These are phyloP conservation scores for Colletotrichum scovillei DNA, from an alignment of 2,329 filamentous ascomycete species.

Conservation along the genomic window DNA sequence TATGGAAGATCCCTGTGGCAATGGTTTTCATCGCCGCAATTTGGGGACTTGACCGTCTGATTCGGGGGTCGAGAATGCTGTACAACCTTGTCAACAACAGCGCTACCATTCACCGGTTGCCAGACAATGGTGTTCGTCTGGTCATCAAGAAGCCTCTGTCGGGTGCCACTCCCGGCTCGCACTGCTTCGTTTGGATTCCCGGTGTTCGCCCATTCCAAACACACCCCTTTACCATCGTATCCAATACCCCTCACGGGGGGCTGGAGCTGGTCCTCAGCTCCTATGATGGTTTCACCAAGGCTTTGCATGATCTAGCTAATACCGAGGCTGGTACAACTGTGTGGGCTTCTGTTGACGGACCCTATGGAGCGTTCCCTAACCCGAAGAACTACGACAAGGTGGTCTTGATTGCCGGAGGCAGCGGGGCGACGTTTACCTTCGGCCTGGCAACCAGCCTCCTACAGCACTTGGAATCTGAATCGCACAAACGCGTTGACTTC, in stretches of 20 bases:
- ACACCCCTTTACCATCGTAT: conserved; percentile 47
- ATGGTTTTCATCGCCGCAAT: conserved; percentile 44
- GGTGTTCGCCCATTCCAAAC: conserved; percentile 48
- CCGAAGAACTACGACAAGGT: conserved; percentile 64
- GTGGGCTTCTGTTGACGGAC: conserved; percentile 65
- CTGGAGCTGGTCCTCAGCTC: conserved; percentile 69
- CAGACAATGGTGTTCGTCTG: conserved; percentile 45
- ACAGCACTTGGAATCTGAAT: neutral
- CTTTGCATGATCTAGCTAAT: conserved; percentile 62
- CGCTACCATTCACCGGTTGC: conserved; percentile 41
- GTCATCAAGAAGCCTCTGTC: conserved; percentile 44
- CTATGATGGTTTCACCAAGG: conserved; percentile 68
- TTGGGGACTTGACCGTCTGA: conserved; percentile 45
- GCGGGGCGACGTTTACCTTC: neutral
- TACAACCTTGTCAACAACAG: conserved; percentile 44
- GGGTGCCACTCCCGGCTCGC: conserved; percentile 47
- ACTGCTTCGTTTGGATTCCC: conserved; percentile 49
- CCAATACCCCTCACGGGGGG: conserved; percentile 51
- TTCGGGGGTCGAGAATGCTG: conserved; percentile 42
- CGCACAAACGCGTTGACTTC: neutral
- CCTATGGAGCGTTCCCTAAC: conserved; percentile 67
- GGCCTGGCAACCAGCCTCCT: neutral
- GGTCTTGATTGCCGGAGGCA: conserved; percentile 64
- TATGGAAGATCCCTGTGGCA: conserved; percentile 49
- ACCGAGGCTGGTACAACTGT: conserved; percentile 59